These are phyloP conservation scores for Cotoneaster glaucophyllus DNA, from an alignment of 306 rosid species.

Conservation along the genomic window DNA sequence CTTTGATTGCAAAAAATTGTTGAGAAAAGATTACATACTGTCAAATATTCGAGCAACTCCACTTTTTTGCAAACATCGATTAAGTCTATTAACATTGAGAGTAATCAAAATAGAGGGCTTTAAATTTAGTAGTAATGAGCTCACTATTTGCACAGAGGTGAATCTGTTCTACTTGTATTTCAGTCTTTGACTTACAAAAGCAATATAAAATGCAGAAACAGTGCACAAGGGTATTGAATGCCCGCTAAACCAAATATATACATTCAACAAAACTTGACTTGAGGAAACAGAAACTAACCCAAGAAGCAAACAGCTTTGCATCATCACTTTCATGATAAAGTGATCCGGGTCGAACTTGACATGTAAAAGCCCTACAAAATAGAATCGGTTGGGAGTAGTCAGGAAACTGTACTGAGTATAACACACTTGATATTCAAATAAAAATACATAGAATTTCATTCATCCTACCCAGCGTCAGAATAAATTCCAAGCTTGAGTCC, in stretches of 20 bases:
- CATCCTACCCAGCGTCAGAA: slow-evolving; percentile 93
- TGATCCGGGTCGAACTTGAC: slow-evolving; percentile 97
- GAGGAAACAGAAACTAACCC: slow-evolving; percentile 58
- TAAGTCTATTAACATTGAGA: not conserved
- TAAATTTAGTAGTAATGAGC: not conserved
- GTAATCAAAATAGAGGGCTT: not conserved
- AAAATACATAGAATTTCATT: not conserved
- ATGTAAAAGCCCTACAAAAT: slow-evolving; percentile 60
- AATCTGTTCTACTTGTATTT: not conserved
- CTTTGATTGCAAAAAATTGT: not conserved
- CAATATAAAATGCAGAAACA: slow-evolving; percentile 1
- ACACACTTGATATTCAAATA: slow-evolving; percentile 5
- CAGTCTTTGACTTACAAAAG: slow-evolving; percentile 1
- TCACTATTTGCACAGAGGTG: not conserved
- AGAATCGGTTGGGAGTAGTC: slow-evolving; percentile 19
- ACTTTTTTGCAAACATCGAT: not conserved
- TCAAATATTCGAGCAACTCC: not conserved
- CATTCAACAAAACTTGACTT: slow-evolving; percentile 1
- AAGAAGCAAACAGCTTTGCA: slow-evolving; percentile 77
- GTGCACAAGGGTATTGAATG: not conserved
- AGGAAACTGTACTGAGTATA: slow-evolving; percentile 11
- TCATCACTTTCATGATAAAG: slow-evolving; percentile 72
- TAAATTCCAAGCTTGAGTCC: slow-evolving; percentile 94
- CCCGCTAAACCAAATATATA: slow-evolving; percentile 6
- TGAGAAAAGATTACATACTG: not conserved